Evolutionary conservation across 495 filamentous ascomycete genomes (phyloP).

Genomic region (Aspergillus olivimuriae): DNA sequence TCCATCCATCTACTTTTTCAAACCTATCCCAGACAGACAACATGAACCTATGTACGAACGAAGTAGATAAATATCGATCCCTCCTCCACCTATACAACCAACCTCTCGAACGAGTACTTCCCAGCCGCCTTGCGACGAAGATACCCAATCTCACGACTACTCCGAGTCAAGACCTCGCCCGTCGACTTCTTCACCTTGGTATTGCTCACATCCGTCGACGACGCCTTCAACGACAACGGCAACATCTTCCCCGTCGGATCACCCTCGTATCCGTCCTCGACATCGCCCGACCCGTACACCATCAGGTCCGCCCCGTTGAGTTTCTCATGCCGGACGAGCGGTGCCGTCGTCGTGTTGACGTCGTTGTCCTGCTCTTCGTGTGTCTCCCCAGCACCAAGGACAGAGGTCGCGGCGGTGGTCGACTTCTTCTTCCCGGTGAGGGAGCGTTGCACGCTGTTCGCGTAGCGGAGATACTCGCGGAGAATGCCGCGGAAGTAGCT

Average conservation of each 20-base stretch:
- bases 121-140: constrained; percentile 64
- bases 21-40: not conserved
- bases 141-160: constrained; percentile 62
- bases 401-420: not conserved
- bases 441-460: constrained; percentile 33
- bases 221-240: constrained; percentile 70
- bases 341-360: constrained; percentile 4
- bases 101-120: constrained; percentile 71
- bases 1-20: not conserved
- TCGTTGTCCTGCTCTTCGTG: not conserved
- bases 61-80: not conserved
- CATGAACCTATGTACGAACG: not conserved
- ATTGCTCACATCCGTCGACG: constrained; percentile 50
- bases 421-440: not conserved
- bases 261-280: constrained; percentile 30
- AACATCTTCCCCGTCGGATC: constrained; percentile 35
- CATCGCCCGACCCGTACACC: constrained; percentile 28
- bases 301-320: constrained; percentile 40
- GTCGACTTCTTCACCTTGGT: constrained; percentile 38
- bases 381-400: not conserved
- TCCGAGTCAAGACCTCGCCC: constrained; percentile 56
- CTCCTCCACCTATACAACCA: constrained; percentile 43
- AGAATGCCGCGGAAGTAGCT: constrained; percentile 61
- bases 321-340: constrained; percentile 32
- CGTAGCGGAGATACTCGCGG: constrained; percentile 63